A percentile compares a stretch with the other conserved stretches of the same genome.
These are phyloP conservation scores for Paxillus involutus DNA, from an alignment of 768 basidiomycete species.

Conservation along the genomic window DNA sequence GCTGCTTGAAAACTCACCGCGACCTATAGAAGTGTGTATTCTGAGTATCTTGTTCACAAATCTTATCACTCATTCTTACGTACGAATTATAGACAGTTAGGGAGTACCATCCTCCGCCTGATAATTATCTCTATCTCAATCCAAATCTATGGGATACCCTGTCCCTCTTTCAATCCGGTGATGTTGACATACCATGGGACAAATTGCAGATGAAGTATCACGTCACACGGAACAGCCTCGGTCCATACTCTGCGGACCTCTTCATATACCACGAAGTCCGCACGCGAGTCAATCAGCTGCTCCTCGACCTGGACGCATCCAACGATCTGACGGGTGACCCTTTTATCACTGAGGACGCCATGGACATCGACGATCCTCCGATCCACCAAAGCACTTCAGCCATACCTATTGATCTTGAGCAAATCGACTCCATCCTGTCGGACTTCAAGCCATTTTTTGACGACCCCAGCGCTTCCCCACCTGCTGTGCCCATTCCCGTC, in stretches of 20 bases:
- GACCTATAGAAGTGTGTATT: slow-evolving; percentile 59
- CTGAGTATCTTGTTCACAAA: not conserved
- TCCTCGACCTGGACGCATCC: slow-evolving; percentile 27
- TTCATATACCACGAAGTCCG: slow-evolving; percentile 65
- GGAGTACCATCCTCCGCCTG: slow-evolving; percentile 53
- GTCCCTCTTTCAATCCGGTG: slow-evolving; percentile 34
- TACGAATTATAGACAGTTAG: slow-evolving; percentile 47
- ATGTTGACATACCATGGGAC: slow-evolving; percentile 52
- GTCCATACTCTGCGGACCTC: slow-evolving; percentile 73
- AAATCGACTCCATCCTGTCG: slow-evolving; percentile 49
- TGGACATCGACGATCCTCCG: slow-evolving; percentile 30
- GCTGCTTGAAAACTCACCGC: slow-evolving; percentile 58
- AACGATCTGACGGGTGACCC: slow-evolving; percentile 17
- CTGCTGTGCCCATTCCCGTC: slow-evolving; percentile 40
- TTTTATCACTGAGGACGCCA: slow-evolving; percentile 18
- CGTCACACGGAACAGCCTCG: slow-evolving; percentile 60
- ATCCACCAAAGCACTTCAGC: slow-evolving; percentile 9
- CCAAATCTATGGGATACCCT: slow-evolving; percentile 57
- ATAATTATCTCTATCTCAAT: slow-evolving; percentile 54
- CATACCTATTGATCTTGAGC: slow-evolving; percentile 44
- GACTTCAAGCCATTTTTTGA: slow-evolving; percentile 43
- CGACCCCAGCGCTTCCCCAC: slow-evolving; percentile 23
- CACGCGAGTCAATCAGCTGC: slow-evolving; percentile 43
- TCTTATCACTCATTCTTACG: slow-evolving; percentile 1
- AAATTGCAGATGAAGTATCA: slow-evolving; percentile 64